phyloP scores from a whole-genome alignment of 768 basidiomycete species.

The Leccinum ochraceum region DNA sequence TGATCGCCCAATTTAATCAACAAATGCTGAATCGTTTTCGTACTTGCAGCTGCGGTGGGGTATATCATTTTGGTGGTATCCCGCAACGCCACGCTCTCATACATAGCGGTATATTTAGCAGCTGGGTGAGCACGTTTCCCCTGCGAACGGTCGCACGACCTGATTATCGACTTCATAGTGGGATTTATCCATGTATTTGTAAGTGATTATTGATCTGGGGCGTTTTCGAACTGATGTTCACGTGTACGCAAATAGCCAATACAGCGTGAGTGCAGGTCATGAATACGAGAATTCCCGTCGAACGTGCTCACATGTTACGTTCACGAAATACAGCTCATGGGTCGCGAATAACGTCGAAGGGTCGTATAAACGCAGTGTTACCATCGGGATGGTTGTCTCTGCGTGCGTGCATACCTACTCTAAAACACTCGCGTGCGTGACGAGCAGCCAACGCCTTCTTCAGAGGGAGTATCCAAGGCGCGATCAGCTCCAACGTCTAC shows the following conservation, averaged over 20 bases:
- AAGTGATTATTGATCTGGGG: conserved; percentile 31
- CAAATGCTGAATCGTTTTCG: background rate
- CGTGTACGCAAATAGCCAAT: conserved; percentile 45
- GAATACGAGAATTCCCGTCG: background rate
- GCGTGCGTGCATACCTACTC: conserved; percentile 41
- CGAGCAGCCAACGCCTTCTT: background rate
- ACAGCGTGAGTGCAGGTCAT: conserved; percentile 44
- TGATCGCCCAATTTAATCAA: background rate
- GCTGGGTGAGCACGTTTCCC: conserved; percentile 48
- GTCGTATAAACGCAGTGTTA: conserved; percentile 72
- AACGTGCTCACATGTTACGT: background rate
- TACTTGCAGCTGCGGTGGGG: conserved; percentile 48
- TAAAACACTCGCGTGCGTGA: background rate
- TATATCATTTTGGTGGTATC: conserved; percentile 73
- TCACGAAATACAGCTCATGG: conserved; percentile 40
- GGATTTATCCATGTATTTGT: conserved; percentile 76
- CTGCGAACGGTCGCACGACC: too few species aligned
- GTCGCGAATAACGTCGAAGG: conserved; percentile 75
- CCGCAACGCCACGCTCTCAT: conserved; percentile 61
- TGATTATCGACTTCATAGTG: conserved; percentile 38
- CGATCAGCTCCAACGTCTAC: conserved; percentile 79
- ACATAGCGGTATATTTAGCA: conserved; percentile 71
- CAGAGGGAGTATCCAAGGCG: conserved; percentile 77
- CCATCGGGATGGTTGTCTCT: conserved; percentile 68
- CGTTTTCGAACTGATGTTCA: background rate